These are phyloP conservation scores for Casuarina glauca DNA, from an alignment of 306 rosid genomes.

Conservation along the genomic window DNA sequence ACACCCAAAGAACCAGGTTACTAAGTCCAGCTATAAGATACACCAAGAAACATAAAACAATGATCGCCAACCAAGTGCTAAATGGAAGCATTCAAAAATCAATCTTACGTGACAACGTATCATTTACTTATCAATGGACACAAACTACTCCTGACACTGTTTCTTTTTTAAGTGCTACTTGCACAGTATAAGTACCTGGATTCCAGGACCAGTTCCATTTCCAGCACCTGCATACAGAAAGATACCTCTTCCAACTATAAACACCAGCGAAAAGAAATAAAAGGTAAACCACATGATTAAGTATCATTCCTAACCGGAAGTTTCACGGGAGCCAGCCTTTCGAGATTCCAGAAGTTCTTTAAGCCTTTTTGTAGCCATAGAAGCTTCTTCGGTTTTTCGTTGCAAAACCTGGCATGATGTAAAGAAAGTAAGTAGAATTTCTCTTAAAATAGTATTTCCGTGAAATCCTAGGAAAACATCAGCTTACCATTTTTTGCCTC, in stretches of 20 bases:
- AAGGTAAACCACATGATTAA: conserved; percentile 4
- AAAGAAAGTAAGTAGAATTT: conserved; percentile 19
- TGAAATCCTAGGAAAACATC: conserved; percentile 18
- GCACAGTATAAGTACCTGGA: conserved; percentile 57
- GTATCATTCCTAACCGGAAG: conserved; percentile 40
- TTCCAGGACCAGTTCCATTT: conserved; percentile 66
- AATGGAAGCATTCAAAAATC: background rate
- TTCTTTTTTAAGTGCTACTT: background rate
- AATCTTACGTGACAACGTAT: background rate
- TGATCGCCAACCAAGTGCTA: background rate
- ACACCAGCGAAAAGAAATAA: background rate
- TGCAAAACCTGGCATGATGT: conserved; percentile 68
- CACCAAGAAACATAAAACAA: conserved; percentile 9
- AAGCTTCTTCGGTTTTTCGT: conserved; percentile 96
- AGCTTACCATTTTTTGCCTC: conserved; percentile 88
- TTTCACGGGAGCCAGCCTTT: conserved; percentile 73
- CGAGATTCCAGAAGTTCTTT: conserved; percentile 89
- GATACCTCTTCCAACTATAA: conserved; percentile 12
- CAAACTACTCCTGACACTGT: conserved; percentile 7
- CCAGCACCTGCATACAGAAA: conserved; percentile 40
- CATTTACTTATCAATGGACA: conserved; percentile 15
- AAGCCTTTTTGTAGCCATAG: conserved; percentile 86
- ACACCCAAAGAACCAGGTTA: conserved; percentile 2
- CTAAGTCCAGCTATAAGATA: background rate
- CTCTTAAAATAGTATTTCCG: conserved; percentile 17